These are phyloP conservation scores for Laburnicola sp. DNA, from an alignment of 2,329 filamentous ascomycete genomes.

Conservation along the genomic window DNA sequence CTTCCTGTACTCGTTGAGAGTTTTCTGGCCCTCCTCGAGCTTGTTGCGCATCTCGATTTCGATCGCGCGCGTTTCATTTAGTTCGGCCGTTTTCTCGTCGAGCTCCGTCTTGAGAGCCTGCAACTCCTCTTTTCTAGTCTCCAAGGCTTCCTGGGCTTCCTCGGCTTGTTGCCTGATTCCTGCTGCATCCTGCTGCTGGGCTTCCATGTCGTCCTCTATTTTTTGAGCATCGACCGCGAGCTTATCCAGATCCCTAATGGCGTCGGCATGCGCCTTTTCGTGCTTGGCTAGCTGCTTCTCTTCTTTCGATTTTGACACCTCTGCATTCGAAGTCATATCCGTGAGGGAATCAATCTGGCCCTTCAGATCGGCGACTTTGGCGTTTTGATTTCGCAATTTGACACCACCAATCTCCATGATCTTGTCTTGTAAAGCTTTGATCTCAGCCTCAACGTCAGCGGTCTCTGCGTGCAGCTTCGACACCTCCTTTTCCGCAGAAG, in stretches of 20 bases:
- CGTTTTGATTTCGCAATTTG: conserved; percentile 84
- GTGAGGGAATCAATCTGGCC: conserved; percentile 79
- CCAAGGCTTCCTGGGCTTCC: conserved; percentile 76
- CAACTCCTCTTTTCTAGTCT: conserved; percentile 78
- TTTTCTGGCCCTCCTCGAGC: conserved; percentile 93
- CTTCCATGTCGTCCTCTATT: conserved; percentile 75
- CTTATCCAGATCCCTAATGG: conserved; percentile 75
- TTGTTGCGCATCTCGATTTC: conserved; percentile 99
- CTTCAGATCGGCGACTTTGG: conserved; percentile 82
- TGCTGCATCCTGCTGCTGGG: conserved; percentile 74
- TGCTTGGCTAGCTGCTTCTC: conserved; percentile 90
- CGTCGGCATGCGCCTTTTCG: conserved; percentile 77
- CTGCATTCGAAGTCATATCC: conserved; percentile 81
- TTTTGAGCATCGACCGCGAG: conserved; percentile 73
- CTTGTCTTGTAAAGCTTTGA: conserved; percentile 89
- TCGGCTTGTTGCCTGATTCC: conserved; percentile 74
- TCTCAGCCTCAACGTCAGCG: conserved; percentile 88
- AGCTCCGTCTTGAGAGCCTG: conserved; percentile 78
- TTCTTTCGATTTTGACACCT: conserved; percentile 87
- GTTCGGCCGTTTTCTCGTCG: conserved; percentile 79
- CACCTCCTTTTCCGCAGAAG: conserved; percentile 74
- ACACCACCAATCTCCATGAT: conserved; percentile 99
- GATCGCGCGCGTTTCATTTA: conserved; percentile 83
- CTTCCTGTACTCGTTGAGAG: conserved; percentile 81
- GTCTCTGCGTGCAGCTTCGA: conserved; percentile 80